These are phyloP conservation scores for Ploettnerulaceae sp. DNA, from an alignment of 2,329 filamentous ascomycete genomes.

Conservation along the genomic window DNA sequence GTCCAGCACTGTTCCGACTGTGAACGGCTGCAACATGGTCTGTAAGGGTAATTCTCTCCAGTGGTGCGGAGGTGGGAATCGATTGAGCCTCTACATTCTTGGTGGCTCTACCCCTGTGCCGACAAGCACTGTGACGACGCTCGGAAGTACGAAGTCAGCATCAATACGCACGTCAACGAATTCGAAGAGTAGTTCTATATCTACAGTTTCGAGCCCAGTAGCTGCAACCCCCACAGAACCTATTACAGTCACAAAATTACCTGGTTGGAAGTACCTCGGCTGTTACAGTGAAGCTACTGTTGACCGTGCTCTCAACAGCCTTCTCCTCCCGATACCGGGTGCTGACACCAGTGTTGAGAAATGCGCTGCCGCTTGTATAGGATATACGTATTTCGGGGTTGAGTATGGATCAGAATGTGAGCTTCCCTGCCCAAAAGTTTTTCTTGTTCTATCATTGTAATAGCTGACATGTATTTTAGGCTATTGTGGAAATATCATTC, in stretches of 20 bases:
- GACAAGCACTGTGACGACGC: neutral
- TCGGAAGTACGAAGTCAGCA: neutral
- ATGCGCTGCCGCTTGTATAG: constrained; percentile 28
- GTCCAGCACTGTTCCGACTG: constrained; percentile 7
- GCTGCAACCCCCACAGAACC: constrained; percentile 16
- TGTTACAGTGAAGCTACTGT: constrained; percentile 21
- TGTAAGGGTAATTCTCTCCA: constrained; percentile 28
- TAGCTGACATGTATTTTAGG: constrained; percentile 2
- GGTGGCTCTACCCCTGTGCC: neutral
- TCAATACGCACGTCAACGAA: neutral
- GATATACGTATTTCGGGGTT: constrained; percentile 36
- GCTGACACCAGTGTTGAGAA: constrained; percentile 30
- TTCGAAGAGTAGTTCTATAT: neutral
- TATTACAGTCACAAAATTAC: constrained; percentile 16
- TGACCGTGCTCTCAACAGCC: constrained; percentile 16
- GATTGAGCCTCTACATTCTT: constrained; percentile 22
- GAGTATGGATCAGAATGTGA: constrained; percentile 36
- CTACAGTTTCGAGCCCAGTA: constrained; percentile 1
- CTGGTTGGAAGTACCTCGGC: constrained; percentile 17
- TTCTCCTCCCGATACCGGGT: constrained; percentile 4
- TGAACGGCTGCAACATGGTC: constrained; percentile 19
- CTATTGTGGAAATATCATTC: constrained; percentile 9
- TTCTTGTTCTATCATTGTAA: no score
- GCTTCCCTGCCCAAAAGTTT: no score
- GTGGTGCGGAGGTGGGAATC: constrained; percentile 32